A percentile compares a stretch with the other conserved stretches of the same genome.
phyloP scores from a whole-genome alignment of 139 green algal genomes.

The Chlamydomonas urium region DNA sequence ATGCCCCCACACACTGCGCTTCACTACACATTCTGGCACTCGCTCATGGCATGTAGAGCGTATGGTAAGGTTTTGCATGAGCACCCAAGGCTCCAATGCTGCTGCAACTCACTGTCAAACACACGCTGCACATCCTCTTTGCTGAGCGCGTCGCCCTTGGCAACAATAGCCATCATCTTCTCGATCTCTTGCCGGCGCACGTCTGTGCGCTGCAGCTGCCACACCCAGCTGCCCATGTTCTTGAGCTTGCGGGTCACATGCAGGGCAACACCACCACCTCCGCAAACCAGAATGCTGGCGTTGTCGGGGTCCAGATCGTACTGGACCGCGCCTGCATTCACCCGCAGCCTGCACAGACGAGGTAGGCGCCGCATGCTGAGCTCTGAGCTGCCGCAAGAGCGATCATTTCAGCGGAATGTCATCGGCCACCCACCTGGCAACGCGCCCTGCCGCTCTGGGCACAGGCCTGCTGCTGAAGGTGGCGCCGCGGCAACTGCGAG shows the following conservation, averaged over 20 bases:
- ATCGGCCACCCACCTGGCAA: neutral
- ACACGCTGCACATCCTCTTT: slow-evolving; percentile 66
- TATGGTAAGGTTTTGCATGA: no score
- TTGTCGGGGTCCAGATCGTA: slow-evolving; percentile 83
- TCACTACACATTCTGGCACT: no score
- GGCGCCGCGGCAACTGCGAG: no score
- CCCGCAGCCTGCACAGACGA: neutral
- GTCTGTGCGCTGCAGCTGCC: slow-evolving; percentile 82
- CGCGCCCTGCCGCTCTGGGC: no score
- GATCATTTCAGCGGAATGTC: neutral
- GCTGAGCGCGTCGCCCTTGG: slow-evolving; percentile 82
- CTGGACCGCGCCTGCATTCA: neutral
- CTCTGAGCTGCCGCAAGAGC: neutral
- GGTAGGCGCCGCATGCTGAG: no score
- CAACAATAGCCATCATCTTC: slow-evolving; percentile 86
- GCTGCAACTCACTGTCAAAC: slow-evolving; percentile 21
- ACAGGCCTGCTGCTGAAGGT: no score
- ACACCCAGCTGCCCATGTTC: slow-evolving; percentile 94
- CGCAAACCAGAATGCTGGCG: slow-evolving; percentile 83
- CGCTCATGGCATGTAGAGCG: no score
- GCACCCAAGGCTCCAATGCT: no score
- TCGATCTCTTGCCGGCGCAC: slow-evolving; percentile 79
- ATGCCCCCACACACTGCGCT: no score
- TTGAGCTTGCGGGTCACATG: slow-evolving; percentile 81
- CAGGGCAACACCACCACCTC: slow-evolving; percentile 84